Base-by-base conservation (phyloP, 2,329 filamentous ascomycete genomes). In the Metarhizium rileyi region DNA sequence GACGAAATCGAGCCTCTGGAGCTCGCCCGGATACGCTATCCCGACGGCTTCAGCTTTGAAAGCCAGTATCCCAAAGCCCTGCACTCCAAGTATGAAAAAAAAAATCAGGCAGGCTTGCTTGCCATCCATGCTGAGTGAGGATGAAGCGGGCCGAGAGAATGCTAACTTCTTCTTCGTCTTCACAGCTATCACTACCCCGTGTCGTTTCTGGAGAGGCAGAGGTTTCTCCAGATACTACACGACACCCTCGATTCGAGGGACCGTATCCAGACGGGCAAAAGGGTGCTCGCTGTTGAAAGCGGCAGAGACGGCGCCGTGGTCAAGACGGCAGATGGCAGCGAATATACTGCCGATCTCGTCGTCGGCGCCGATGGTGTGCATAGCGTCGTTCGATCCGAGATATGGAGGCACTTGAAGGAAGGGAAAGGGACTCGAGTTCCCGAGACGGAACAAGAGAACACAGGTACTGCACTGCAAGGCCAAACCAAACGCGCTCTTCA, bases 341-440 rank as follows among this genome's bases (percentile, higher is more conserved):
- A 56, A 3, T 63, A 67, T 49, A 50, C 51, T 1, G 70, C 65
- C 1, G 66, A 67, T 41, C 59, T 74, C 12, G 52, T 73, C 5
- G 57, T 73, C 22, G 70, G 70, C 16, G 64, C 65, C 7, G 70
- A 73, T 54, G 71, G 71, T 4, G 66, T 70, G 5, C 63, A 69
- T 44, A 71, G 68, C 53, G 56, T 54, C 10, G 52, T 56, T 5
- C 41, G 56, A 16, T 38, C 45, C 1, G 35, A 53, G n/a, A 62
- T 63, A 55, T 62, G 57, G 56, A 36, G 59, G 10, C 53, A 57
- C 27, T 53, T 56, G 16, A 51, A 53, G 43, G 44, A 50, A 25
- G 42, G 20, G 1, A 44, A 50, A 25, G 42, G 20, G 1, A 40
- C 30, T 1, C 53, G 52, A 2, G 56, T 53, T 1, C 16, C 51